Evolutionary conservation across 129 eudicot genomes (phyloP).

Genomic region (sunflower (Helianthus annuus)): HanXRQr2.0-SUNRISE NC_035446.2:124506911-124507410

Average conservation of each 20-base stretch:
- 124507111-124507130: constrained; percentile 72
- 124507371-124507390: background rate
- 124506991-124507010: no score
- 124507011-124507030: no score
- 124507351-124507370: background rate
- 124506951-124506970: no score
- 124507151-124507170: constrained; percentile 93
- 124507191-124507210: constrained; percentile 40
- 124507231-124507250: constrained; percentile 23
- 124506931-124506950: no score
- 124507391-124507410: constrained; percentile 9
- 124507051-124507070: constrained; percentile 49
- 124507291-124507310: background rate
- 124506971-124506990: no score
- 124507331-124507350: constrained; percentile 18
- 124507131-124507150: constrained; percentile 82
- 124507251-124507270: background rate
- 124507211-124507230: constrained; percentile 23
- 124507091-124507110: constrained; percentile 75
- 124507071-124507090: constrained; percentile 58
- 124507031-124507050: no score
- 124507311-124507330: constrained; percentile 17
- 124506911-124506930: no score
- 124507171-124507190: constrained; percentile 79
- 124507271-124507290: constrained; percentile 19